Percentiles rank a stretch among this genome's conserved stretches.
Evolutionary conservation across 75 land plant genomes (phyloP).

Genomic region (Pinus tabuliformis): DNA sequence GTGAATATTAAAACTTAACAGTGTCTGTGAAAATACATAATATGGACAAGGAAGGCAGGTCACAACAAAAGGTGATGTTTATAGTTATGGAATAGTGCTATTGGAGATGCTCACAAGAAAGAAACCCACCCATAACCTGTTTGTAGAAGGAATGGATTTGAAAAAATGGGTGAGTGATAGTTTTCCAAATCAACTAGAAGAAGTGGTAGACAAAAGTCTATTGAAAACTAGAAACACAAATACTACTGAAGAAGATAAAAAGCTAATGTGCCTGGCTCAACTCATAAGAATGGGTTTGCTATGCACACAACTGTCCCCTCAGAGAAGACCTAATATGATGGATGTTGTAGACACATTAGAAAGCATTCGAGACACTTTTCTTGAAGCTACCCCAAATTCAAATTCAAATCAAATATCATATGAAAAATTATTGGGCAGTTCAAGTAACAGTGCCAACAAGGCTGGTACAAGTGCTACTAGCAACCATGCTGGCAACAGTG

Average conservation of each 20-base stretch:
- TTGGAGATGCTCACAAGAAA: background rate
- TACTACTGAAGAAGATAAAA: background rate
- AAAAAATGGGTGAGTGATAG: background rate
- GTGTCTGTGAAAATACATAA: background rate
- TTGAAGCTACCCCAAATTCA: background rate
- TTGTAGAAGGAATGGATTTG: background rate
- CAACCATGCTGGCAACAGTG: too few species aligned
- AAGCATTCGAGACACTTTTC: background rate
- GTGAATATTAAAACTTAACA: background rate
- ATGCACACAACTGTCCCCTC: conserved; percentile 12
- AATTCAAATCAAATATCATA: too few species aligned
- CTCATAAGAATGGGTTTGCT: background rate
- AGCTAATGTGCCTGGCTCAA: background rate
- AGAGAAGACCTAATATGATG: conserved; percentile 19
- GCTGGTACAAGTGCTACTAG: too few species aligned
- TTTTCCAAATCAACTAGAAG: background rate
- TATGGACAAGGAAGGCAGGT: background rate
- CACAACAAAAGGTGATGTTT: background rate
- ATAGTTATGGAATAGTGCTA: conserved; percentile 1
- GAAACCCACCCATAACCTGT: background rate
- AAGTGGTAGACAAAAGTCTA: background rate
- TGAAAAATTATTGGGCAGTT: too few species aligned
- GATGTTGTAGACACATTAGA: conserved; percentile 11
- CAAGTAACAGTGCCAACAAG: too few species aligned
- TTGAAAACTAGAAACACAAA: background rate